phyloP scores from a whole-genome alignment of 2,329 filamentous ascomycete genomes.

The Diaporthe ampelina region DNA sequence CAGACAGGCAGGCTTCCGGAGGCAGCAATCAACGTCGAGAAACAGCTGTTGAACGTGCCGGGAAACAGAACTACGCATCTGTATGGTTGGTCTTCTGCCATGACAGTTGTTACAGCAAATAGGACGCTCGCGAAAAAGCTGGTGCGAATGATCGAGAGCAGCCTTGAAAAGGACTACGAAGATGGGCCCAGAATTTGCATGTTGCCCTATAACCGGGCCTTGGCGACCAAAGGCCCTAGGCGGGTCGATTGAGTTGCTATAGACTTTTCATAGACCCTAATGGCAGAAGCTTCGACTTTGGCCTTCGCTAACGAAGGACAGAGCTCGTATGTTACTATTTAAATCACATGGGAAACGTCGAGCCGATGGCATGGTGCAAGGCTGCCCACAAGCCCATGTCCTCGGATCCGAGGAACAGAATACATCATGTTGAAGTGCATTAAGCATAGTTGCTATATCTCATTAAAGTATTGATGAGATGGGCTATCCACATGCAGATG shows the following conservation, averaged over 20 bases:
- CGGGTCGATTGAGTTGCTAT: background rate
- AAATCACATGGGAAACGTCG: too few relatives aligned
- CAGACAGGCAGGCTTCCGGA: slow-evolving; percentile 24
- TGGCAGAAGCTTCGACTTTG: background rate
- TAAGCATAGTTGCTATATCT: background rate
- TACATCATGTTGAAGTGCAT: background rate
- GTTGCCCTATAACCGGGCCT: slow-evolving; percentile 38
- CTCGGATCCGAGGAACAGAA: background rate
- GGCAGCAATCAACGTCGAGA: slow-evolving; percentile 35
- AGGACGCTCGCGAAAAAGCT: slow-evolving; percentile 33
- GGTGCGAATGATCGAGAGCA: slow-evolving; percentile 36
- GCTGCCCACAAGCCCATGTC: background rate
- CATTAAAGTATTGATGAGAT: background rate
- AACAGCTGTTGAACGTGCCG: slow-evolving; percentile 28
- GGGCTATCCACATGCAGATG: background rate
- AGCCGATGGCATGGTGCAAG: background rate
- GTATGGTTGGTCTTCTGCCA: slow-evolving; percentile 24
- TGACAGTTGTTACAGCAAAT: slow-evolving; percentile 38
- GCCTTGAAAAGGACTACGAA: slow-evolving; percentile 35
- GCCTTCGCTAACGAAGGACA: background rate
- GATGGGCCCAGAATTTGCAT: slow-evolving; percentile 35
- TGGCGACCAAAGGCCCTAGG: slow-evolving; percentile 39
- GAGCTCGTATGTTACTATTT: too few relatives aligned
- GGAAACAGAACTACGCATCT: slow-evolving; percentile 36
- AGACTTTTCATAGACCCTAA: background rate